Evolutionary conservation across 768 basidiomycete species (phyloP), one percentile per base, ranked within the genome.

Genomic region (Lyophyllum shimeji): DNA sequence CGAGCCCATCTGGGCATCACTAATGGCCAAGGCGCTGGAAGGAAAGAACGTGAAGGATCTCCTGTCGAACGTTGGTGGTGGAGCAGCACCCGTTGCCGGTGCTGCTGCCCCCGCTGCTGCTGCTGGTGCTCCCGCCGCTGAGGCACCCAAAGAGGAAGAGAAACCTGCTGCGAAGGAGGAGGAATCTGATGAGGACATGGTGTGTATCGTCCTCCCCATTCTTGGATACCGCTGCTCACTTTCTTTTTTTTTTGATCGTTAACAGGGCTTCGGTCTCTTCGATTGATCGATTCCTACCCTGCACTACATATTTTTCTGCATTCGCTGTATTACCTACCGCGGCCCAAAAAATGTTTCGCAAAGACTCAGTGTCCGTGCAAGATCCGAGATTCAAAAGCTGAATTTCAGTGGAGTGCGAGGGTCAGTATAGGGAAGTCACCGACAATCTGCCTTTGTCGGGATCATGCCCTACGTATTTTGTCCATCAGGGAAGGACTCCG

Each of bases 31-130:
- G 75, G 96, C 97, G 33, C 87, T 99, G 52, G 95, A 96, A 76
- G 96, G 95, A 68, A 97, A 96, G 83, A 86, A 98, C 78, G 84
- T 99, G 67, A 98, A 93, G 77, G 94, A 95, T 44, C 82, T 98
- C 51, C 84, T 99, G 62, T 89, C 90, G 60, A 96, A 93, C 80
- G 94, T 99, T 60, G 95, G 96, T 60, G 80, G 92, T 53, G 94
- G 95, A 59, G 95, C 93, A 59, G 94, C 86, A 59, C 92, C 86
- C 64, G 88, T 93, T 47, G 90, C 86, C 52, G 85, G 83, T 52
- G 80, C 74, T 50, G 81, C 66, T 58, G 82, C 73, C 4, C 46
- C 59, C 49, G 73, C 77, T 18, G 73, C 76, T 53, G 82, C 80
- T 48, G 80, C 78, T 46, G 86, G 77, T 52, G 82, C 79, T 27